Percentiles rank a stretch among this genome's conserved stretches.
phyloP scores from a whole-genome alignment of 2,329 filamentous ascomycete species.

The Sporothrix pseudoabietina region DNA sequence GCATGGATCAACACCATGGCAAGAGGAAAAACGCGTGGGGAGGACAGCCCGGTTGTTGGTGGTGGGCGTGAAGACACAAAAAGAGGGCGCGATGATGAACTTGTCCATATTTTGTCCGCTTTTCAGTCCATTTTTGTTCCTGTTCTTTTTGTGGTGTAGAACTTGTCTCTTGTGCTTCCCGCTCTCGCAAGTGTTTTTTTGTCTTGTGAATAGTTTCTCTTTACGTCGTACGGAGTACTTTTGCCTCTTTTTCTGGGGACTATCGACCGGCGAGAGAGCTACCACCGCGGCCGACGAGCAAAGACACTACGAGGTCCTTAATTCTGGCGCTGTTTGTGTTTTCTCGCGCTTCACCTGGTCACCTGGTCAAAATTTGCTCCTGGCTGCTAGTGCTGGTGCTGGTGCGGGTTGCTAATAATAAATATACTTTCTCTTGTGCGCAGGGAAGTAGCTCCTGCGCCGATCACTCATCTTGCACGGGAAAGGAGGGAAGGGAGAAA shows the following conservation, averaged over 20 bases:
- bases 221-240: neutral
- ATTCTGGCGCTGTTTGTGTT: neutral
- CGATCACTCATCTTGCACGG: neutral
- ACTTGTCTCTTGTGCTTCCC: neutral
- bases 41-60: neutral
- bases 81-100: slow-evolving; percentile 15
- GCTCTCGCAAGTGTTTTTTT: neutral
- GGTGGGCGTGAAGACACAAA: neutral
- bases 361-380: neutral
- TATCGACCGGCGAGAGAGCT: neutral
- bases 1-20: slow-evolving; percentile 5
- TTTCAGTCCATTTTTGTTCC: neutral
- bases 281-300: too few species aligned
- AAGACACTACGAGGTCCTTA: neutral
- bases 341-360: neutral
- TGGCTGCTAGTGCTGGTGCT: neutral
- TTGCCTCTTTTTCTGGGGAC: neutral
- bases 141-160: neutral
- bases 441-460: neutral
- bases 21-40: neutral
- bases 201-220: neutral
- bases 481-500: neutral
- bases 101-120: neutral
- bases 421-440: neutral
- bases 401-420: slow-evolving; percentile 24